Conservation (phyloP, 2,329 filamentous ascomycete genomes). For the Dactylonectria macrodidyma region DNA sequence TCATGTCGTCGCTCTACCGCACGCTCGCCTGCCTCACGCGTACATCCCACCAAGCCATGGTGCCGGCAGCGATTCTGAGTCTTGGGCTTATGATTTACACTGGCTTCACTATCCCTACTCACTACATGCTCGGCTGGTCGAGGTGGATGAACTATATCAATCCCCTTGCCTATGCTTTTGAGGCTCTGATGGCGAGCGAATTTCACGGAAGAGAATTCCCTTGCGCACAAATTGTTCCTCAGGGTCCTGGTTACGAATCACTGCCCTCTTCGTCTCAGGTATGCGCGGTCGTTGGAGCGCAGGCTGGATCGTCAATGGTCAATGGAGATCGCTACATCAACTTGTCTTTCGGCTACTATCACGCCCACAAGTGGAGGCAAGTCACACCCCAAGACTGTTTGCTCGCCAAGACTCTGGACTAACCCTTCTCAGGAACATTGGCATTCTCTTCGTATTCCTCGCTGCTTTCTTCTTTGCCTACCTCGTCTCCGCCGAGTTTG, state of each 20-base stretch:
- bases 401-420: fast-evolving
- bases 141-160: conserved; percentile 78
- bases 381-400: fast-evolving
- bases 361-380: conserved; percentile 68
- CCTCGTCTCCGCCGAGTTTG: conserved; percentile 74
- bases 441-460: conserved; percentile 76
- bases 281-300: conserved; percentile 68
- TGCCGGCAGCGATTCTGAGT: conserved; percentile 68
- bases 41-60: conserved; percentile 53
- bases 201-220: conserved; percentile 66
- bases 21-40: conserved; percentile 49
- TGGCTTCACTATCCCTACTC: conserved; percentile 45
- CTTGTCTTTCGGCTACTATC: conserved; percentile 69
- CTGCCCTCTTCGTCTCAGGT: conserved; percentile 62
- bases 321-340: conserved; percentile 74
- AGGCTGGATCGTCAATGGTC: conserved; percentile 67
- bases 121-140: conserved; percentile 47
- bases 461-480: conserved; percentile 75
- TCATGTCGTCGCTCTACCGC: conserved; percentile 51
- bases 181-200: conserved; percentile 47
- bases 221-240: conserved; percentile 67
- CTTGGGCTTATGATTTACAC: conserved; percentile 68
- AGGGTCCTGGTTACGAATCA: conserved; percentile 50
- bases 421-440: conserved; percentile 69
- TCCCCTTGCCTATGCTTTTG: conserved; percentile 69